phyloP scores from a whole-genome alignment of 2,329 filamentous ascomycete species.

The Tympanopsis confertula region DNA sequence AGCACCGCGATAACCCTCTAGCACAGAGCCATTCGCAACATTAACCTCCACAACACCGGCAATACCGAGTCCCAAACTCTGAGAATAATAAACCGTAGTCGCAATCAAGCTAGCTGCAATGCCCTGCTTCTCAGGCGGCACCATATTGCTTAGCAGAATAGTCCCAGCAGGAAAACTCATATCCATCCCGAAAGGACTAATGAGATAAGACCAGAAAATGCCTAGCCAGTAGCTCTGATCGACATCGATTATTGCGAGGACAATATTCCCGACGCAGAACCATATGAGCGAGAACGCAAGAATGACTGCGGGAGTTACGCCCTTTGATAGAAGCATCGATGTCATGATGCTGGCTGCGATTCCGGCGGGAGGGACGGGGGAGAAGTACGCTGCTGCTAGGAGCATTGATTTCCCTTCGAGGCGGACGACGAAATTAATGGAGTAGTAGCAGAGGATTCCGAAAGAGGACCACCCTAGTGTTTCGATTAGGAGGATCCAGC shows the following conservation, averaged over 20 bases:
- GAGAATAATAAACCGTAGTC: neutral
- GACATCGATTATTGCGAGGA: conserved; percentile 24
- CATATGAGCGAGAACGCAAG: too few species aligned
- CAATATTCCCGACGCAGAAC: conserved; percentile 19
- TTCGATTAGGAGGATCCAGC: too few species aligned
- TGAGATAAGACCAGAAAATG: conserved; percentile 14
- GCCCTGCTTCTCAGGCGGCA: neutral
- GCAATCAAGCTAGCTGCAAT: neutral
- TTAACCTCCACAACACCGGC: neutral
- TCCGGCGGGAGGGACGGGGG: too few species aligned
- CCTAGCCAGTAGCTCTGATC: conserved; percentile 28
- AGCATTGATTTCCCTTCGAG: too few species aligned
- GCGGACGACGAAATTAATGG: too few species aligned
- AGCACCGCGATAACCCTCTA: neutral
- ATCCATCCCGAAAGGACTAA: conserved; percentile 17
- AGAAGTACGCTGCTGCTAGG: too few species aligned
- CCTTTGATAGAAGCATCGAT: too few species aligned
- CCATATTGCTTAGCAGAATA: neutral
- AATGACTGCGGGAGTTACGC: too few species aligned
- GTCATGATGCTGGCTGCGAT: too few species aligned
- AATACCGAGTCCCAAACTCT: neutral
- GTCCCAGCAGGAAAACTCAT: neutral
- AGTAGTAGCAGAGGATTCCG: too few species aligned
- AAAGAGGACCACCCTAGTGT: too few species aligned
- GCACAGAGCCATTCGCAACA: too few species aligned